A percentile compares a stretch with the other conserved stretches of the same genome.
phyloP scores from a whole-genome alignment of 2,329 filamentous ascomycete genomes.

The Westerdykella ornata region DNA sequence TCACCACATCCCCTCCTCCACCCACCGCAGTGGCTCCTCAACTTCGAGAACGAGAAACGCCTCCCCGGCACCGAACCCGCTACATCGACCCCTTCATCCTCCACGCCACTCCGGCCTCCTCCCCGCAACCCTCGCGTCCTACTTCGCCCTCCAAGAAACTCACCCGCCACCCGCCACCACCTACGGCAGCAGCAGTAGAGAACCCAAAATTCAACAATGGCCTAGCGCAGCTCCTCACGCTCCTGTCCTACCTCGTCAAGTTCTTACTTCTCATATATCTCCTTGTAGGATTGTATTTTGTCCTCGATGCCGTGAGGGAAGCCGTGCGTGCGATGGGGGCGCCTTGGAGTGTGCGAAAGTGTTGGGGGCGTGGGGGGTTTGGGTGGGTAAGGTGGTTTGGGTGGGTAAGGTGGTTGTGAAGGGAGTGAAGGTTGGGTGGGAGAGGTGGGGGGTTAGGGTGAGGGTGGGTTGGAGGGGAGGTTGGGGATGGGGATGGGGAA shows the following conservation, averaged over 20 bases:
- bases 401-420: slow-evolving; percentile 1
- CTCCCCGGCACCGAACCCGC: slow-evolving; percentile 7
- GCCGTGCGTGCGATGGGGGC: slow-evolving; percentile 18
- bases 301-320: slow-evolving; percentile 23
- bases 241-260: slow-evolving; percentile 13
- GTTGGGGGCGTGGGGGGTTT: slow-evolving; percentile 7
- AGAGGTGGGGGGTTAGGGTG: slow-evolving; percentile 7
- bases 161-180: neutral
- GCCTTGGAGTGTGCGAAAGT: slow-evolving; percentile 16
- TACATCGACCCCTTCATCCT: slow-evolving; percentile 17
- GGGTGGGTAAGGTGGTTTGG: slow-evolving; percentile 5
- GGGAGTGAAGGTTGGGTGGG: too few relatives aligned
- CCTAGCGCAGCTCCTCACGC: slow-evolving; percentile 16
- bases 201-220: slow-evolving; percentile 16
- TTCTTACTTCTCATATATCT: slow-evolving; percentile 17
- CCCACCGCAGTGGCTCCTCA: too few relatives aligned
- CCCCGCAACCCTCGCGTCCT: slow-evolving; percentile 6
- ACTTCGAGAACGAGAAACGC: too few relatives aligned
- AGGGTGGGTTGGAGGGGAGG: slow-evolving; percentile 8
- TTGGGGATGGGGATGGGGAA: slow-evolving; percentile 3
- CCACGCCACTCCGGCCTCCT: slow-evolving; percentile 8
- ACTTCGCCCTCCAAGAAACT: slow-evolving; percentile 11
- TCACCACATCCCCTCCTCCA: neutral
- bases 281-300: slow-evolving; percentile 23
- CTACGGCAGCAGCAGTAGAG: neutral